Base-by-base conservation (phyloP, 2,329 filamentous ascomycete species). In the Zalaria obscura region DNA sequence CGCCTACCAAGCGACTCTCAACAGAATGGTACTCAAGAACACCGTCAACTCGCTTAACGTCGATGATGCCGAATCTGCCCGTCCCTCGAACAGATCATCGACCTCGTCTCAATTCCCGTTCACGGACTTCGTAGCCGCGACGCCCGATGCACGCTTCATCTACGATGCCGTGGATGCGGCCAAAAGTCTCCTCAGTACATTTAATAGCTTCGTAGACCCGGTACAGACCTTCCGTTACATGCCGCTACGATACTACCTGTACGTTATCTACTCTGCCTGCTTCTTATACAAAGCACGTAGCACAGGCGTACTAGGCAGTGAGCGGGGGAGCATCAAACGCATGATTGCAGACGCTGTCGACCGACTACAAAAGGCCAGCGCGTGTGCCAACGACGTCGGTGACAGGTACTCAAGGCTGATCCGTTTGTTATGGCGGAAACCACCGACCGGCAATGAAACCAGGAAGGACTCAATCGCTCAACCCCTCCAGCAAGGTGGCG, bases 101-200 rank as follows among this genome's bases (percentile, higher is more conserved):
- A 48, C 61, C 64, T 45, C 50, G 66, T 38, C 35, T 9, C 55
- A 61, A 38, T 58, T 62, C 5, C 63, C 63, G 5, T 75, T 70
- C 51, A 65, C 62, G 38, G 72, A 76, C 42, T 44, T 39, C 27
- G 64, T 78, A 3, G 72, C 73, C 4, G 70, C 70, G 1, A 73
- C 75, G 42, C 74, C 75, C 4, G 76, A 80, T 50, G 74, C 76
- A 4, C 67, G 76, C 4, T 80, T 80, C 55, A 78, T 80, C 43
- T 80, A 78, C 53, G 75, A 78, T 52, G 75, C 75, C 2, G 68
- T 80, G 5, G 74, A 78, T 48, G 75, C 76, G 2, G 76, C 76
- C 0, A 78, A 78, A 51, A 70, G 72, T 0, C 67, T 79, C 11
- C 59, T 80, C 9, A 70, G 66, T 10, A 76, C 74, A 1, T 64